Evolutionary conservation across 225 moss, liverwort and hornwort genomes (phyloP).

Genomic region (Polytrichum commune): DNA sequence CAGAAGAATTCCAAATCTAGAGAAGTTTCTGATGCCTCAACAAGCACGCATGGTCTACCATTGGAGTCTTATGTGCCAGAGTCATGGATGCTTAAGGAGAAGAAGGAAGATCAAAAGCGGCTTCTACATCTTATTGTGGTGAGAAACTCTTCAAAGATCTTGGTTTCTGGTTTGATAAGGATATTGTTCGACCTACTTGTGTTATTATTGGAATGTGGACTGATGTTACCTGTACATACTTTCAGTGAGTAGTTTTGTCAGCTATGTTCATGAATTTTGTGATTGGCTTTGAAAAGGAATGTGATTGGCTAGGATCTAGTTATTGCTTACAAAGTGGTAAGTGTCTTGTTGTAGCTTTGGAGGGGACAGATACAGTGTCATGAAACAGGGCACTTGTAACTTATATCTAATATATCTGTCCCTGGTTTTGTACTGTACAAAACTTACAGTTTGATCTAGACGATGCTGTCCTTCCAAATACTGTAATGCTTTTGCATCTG

Average conservation of each 20-base stretch:
- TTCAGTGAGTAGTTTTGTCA: background rate
- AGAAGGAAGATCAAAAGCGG: slow-evolving; percentile 56
- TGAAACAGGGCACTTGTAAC: background rate
- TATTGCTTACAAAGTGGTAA: too few species aligned
- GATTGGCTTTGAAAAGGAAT: background rate
- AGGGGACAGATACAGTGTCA: too few species aligned
- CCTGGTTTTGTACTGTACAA: too few species aligned
- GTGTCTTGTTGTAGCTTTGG: background rate
- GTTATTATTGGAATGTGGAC: slow-evolving; percentile 1
- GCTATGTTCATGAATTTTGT: background rate
- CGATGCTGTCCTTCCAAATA: too few species aligned
- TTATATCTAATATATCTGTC: too few species aligned
- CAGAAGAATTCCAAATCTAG: slow-evolving; percentile 23
- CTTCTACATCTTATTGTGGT: slow-evolving; percentile 93
- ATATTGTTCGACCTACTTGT: slow-evolving; percentile 1
- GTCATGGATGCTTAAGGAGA: slow-evolving; percentile 74
- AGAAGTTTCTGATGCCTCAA: slow-evolving; percentile 10
- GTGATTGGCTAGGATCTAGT: too few species aligned
- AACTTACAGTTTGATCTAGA: too few species aligned
- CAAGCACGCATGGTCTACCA: slow-evolving; percentile 4
- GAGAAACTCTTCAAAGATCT: slow-evolving; percentile 24
- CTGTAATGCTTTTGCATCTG: too few species aligned
- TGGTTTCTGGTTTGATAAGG: slow-evolving; percentile 1
- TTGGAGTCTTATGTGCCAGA: slow-evolving; percentile 68
- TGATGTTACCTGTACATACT: slow-evolving; percentile 7